Percentiles rank a stretch among this genome's conserved stretches.
phyloP scores from a whole-genome alignment of 768 basidiomycete species.

The Rhizopogon vesiculosus region DNA sequence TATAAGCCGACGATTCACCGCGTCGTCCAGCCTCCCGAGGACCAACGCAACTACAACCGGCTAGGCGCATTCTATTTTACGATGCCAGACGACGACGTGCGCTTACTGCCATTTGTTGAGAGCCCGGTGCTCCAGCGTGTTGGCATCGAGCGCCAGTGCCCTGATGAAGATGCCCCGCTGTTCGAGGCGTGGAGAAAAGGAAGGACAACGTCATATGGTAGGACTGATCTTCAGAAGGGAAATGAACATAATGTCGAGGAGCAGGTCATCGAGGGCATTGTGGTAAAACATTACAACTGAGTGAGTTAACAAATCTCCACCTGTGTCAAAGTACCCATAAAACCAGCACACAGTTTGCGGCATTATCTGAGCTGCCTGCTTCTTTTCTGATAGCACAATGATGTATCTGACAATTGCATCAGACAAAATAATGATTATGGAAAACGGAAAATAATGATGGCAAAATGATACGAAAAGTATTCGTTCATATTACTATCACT shows the following conservation, averaged over 20 bases:
- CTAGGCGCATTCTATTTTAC: slow-evolving; percentile 45
- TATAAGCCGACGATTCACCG: slow-evolving; percentile 48
- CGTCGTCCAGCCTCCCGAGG: slow-evolving; percentile 44
- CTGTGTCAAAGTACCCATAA: too few relatives aligned
- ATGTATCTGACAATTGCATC: neutral
- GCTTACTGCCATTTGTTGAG: slow-evolving; percentile 33
- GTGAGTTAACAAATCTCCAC: too few relatives aligned
- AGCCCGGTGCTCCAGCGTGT: slow-evolving; percentile 39
- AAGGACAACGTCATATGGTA: slow-evolving; percentile 38
- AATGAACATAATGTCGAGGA: slow-evolving; percentile 38
- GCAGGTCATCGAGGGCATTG: slow-evolving; percentile 39
- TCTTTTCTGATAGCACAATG: too few relatives aligned
- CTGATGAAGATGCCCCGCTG: slow-evolving; percentile 34
- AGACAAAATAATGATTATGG: too few relatives aligned
- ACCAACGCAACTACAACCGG: slow-evolving; percentile 39
- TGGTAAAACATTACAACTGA: slow-evolving; percentile 46
- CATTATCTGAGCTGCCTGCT: too few relatives aligned
- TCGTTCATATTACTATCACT: too few relatives aligned
- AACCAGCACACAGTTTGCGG: too few relatives aligned
- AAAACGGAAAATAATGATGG: too few relatives aligned
- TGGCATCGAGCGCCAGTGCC: slow-evolving; percentile 29
- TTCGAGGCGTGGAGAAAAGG: slow-evolving; percentile 38
- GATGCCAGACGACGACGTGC: slow-evolving; percentile 40
- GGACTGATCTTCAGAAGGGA: slow-evolving; percentile 25
- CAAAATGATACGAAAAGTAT: too few relatives aligned